Evolutionary conservation across 805 yeast genomes (phyloP), one percentile per base, ranked within the genome.

Genomic region (Kuraishia molischiana): DNA sequence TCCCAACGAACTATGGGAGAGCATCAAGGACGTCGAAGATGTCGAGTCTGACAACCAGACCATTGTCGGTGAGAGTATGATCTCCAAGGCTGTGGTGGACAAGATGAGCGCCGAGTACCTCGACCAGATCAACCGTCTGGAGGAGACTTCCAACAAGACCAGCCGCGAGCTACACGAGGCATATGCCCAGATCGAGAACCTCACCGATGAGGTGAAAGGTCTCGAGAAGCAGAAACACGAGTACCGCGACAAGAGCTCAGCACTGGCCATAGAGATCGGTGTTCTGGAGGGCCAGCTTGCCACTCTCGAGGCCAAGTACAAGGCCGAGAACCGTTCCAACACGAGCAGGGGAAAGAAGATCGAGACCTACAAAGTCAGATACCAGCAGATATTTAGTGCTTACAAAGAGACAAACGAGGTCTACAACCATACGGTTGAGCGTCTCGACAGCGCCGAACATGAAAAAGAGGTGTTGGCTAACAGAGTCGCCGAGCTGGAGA

Each of bases 1-100:
- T 14, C 21, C 44, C 24, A 30, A 39, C 15, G 39, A 42, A 14
- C 17, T 28, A 5, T 28, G 31, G 31, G 31, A 9, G 5, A 11
- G 17, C 13, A 11, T 28, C 5, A 14, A 28, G n/a, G 21, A 24
- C 13, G 21, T 29, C 29, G 13, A 18, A 10, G 37, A 34, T n/a
- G 9, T 30, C 17, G 19, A 39, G 19, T 18, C 32, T 9, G 34
- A 30, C 22, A 26, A 18, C 20, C 29, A 30, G 14, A 15, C 24
- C 11, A 29, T 18, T 17, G 19, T 17, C 8, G 6, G 6, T 8
- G 17, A 14, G 13, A 14, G 13, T 14, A 14, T 28, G 13, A 14
- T 28, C 8, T 28, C 31, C 17, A 28, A 28, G 13, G 17, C 6
- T 14, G 6, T 14, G 10, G 22, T 26, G 11, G 30, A 32, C 17